phyloP scores from a whole-genome alignment of 2,329 filamentous ascomycete genomes.

The Scolecobasidium constrictum region DNA sequence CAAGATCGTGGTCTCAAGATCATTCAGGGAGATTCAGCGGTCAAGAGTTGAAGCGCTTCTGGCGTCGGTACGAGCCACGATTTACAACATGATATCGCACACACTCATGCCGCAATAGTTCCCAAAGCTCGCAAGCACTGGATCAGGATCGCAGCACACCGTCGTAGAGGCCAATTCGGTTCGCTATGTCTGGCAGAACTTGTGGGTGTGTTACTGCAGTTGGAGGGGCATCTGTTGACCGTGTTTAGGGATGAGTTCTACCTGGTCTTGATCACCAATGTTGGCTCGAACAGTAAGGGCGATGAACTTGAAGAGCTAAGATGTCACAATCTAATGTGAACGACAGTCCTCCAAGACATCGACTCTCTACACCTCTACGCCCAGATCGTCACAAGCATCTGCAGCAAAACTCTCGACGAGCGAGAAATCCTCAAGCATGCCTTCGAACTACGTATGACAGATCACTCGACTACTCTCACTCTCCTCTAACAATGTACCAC shows the following conservation, averaged over 20 bases:
- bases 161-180: slow-evolving; percentile 99
- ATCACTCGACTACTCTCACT: neutral
- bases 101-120: slow-evolving; percentile 35
- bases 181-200: slow-evolving; percentile 96
- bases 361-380: slow-evolving; percentile 96
- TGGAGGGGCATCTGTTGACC: neutral
- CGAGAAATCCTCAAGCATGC: slow-evolving; percentile 90
- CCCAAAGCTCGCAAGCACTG: slow-evolving; percentile 90
- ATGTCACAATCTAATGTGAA: neutral
- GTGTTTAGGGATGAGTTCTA: slow-evolving; percentile 75
- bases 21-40: slow-evolving; percentile 95
- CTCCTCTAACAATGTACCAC: slow-evolving; percentile 18
- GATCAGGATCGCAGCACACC: slow-evolving; percentile 90
- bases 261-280: slow-evolving; percentile 99
- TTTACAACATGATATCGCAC: neutral
- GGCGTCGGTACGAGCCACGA: slow-evolving; percentile 46
- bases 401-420: slow-evolving; percentile 81
- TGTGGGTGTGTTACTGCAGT: slow-evolving; percentile 29
- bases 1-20: slow-evolving; percentile 94
- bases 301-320: slow-evolving; percentile 29
- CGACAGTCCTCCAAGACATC: slow-evolving; percentile 71
- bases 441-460: slow-evolving; percentile 63
- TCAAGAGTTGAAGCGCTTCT: slow-evolving; percentile 94
- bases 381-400: slow-evolving; percentile 92
- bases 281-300: slow-evolving; percentile 80